phyloP scores from a whole-genome alignment of 345 rosid genomes.

The Citrus sp. region DNA sequence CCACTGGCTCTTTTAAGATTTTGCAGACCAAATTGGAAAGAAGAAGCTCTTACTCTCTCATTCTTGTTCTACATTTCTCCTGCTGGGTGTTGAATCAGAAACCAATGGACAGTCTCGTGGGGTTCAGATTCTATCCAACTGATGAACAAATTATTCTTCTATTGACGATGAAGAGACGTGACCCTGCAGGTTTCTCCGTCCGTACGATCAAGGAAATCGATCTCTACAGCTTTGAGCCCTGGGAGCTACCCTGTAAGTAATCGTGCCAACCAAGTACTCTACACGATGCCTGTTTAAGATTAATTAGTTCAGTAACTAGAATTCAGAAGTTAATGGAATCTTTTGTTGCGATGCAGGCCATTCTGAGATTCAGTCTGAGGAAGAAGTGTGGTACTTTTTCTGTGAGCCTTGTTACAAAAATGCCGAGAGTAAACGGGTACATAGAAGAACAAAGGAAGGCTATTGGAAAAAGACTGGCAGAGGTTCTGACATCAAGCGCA shows the following conservation, averaged over 20 bases:
- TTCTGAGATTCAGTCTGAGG: too few species aligned
- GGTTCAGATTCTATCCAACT: background rate
- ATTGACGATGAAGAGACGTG: background rate
- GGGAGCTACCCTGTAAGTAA: background rate
- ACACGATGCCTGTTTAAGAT: background rate
- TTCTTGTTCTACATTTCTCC: too few species aligned
- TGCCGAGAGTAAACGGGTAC: background rate
- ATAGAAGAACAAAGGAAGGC: constrained; percentile 33
- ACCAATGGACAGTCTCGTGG: background rate
- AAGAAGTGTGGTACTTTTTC: too few species aligned
- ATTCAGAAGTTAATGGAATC: too few species aligned
- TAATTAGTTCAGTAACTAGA: too few species aligned
- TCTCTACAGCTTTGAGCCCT: background rate
- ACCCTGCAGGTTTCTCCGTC: background rate
- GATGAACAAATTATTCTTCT: background rate
- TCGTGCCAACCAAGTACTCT: background rate
- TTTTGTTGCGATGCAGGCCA: too few species aligned
- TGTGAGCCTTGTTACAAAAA: background rate
- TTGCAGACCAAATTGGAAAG: too few species aligned
- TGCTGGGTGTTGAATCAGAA: background rate
- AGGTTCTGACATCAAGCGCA: constrained; percentile 13
- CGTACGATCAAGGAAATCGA: background rate
- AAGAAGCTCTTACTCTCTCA: too few species aligned
- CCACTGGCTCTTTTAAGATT: too few species aligned
- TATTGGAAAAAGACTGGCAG: constrained; percentile 45